These are phyloP conservation scores for Gossypium sturtianum DNA, from an alignment of 345 rosid genomes.

Conservation along the genomic window DNA sequence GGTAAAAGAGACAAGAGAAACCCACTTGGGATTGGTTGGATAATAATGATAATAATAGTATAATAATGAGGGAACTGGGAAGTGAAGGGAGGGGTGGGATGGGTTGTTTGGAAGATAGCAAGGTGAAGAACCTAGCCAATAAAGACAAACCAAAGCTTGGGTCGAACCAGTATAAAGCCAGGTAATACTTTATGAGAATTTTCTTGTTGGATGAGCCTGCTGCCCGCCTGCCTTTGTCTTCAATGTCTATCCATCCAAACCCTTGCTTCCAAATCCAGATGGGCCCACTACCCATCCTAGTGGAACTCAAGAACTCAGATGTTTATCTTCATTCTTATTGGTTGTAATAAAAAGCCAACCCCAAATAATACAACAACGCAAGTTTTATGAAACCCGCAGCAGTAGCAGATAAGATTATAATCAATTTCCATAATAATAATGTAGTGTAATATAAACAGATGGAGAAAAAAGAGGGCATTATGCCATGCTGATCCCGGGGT, in stretches of 20 bases:
- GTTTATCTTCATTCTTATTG: constrained; percentile 11
- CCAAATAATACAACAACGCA: constrained; percentile 2
- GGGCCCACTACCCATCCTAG: constrained; percentile 25
- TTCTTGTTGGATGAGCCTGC: constrained; percentile 21
- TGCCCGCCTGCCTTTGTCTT: constrained; percentile 1
- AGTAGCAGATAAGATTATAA: background rate
- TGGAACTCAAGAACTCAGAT: constrained; percentile 12
- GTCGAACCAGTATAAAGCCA: background rate
- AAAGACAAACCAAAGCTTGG: constrained; percentile 27
- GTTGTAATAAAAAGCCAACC: constrained; percentile 1
- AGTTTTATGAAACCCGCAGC: background rate
- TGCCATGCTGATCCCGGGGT: constrained; percentile 42
- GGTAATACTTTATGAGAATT: constrained; percentile 16
- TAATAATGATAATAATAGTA: background rate
- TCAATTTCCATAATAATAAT: background rate
- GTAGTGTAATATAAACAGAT: no score
- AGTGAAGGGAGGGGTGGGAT: background rate
- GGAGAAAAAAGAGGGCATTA: background rate
- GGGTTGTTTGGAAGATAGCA: background rate
- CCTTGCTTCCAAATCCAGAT: background rate
- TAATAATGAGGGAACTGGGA: background rate
- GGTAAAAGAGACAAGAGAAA: background rate
- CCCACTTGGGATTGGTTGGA: background rate
- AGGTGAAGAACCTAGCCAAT: constrained; percentile 33
- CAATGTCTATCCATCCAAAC: background rate